Evolutionary conservation across 768 basidiomycete species (phyloP), one percentile per base, ranked within the genome.

Genomic region (Basidioascus undulatus): DNA sequence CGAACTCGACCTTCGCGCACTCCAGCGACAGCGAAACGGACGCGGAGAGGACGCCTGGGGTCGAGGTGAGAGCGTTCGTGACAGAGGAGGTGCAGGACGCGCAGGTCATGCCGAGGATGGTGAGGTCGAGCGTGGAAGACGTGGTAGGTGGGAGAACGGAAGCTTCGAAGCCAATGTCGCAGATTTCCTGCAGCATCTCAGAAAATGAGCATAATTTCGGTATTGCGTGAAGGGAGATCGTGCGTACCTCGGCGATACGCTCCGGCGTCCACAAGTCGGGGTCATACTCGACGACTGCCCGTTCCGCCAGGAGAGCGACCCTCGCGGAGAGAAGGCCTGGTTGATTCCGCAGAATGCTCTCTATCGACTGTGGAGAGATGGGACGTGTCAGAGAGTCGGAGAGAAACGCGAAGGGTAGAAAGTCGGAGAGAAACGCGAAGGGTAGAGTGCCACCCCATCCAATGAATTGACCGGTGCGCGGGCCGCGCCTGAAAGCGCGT

Each of bases 301-400:
- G 74, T 57, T 98, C 89, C 11, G 92, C 83, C 20, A 98, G 68
- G n/a, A 98, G 67, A 19, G 87, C 87, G n/a, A 98, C 86, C 54
- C 84, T 83, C 45, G 92, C 61, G 10, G 76, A 79, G 45, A 72
- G 61, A 38, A 98, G 86, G n/a, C 92, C 92, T n/a, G 71, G 61
- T 56, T 87, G 81, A 15, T 63, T 64, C 52, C 74, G 65, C 18
- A 89, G 67, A 64, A 77, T 76, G 31, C 74, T 71, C 55, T 89
- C 84, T 42, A 87, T 86, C 12, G 78, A 71, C 76, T 82, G 46
- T 11, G 20, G 28, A 23, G 25, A 18, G 28, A 24, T 19, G 26
- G 13, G 16, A 11, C 25, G 37, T 23, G 33, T 44, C 11, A 21
- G 28, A 25, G 21, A 6, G 15, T 11, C 16, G 31, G 10, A 9